These are phyloP conservation scores for Phytophthora syringae DNA, from an alignment of 352 stramenopile genomes.

Conservation along the genomic window DNA sequence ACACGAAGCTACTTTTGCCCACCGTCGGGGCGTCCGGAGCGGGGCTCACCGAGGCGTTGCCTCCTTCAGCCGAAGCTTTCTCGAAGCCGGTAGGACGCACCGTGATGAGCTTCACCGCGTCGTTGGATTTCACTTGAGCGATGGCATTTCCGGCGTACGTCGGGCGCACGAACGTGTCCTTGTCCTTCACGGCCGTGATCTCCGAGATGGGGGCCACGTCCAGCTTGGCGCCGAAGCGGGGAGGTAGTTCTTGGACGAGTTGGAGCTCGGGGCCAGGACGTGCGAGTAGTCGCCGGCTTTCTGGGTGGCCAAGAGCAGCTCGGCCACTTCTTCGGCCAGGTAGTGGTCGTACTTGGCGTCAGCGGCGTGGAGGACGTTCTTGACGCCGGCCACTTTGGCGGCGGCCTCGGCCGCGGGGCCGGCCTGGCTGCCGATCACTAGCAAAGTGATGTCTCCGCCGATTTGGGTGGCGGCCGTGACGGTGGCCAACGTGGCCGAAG, in stretches of 20 bases:
- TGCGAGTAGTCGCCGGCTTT: constrained; percentile 81
- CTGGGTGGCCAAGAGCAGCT: constrained; percentile 75
- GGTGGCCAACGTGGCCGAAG: constrained; percentile 76
- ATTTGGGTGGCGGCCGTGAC: constrained; percentile 90
- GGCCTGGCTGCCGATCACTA: constrained; percentile 78
- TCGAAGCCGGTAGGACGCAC: constrained; percentile 98
- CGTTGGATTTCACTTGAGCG: constrained; percentile 88
- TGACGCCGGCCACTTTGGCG: constrained; percentile 81
- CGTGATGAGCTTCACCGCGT: constrained; percentile 95
- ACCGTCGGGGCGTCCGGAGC: constrained; percentile 58
- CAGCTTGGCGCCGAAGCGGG: constrained; percentile 95
- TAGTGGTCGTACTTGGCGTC: constrained; percentile 90
- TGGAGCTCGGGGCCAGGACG: constrained; percentile 95
- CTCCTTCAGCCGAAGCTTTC: constrained; percentile 89
- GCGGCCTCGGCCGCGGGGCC: constrained; percentile 63
- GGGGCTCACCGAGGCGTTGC: constrained; percentile 73
- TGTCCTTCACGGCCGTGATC: constrained; percentile 90
- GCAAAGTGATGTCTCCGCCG: constrained; percentile 78
- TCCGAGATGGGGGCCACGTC: constrained; percentile 97
- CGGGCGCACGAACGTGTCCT: constrained; percentile 96
- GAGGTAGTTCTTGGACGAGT: constrained; percentile 97
- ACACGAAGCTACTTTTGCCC: constrained; percentile 91
- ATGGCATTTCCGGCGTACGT: constrained; percentile 90
- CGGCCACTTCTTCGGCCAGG: constrained; percentile 88
- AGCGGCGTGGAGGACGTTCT: constrained; percentile 83